Evolutionary conservation across 805 yeast genomes (phyloP).

Genomic region (Wickerhamomyces xylosicus): DNA sequence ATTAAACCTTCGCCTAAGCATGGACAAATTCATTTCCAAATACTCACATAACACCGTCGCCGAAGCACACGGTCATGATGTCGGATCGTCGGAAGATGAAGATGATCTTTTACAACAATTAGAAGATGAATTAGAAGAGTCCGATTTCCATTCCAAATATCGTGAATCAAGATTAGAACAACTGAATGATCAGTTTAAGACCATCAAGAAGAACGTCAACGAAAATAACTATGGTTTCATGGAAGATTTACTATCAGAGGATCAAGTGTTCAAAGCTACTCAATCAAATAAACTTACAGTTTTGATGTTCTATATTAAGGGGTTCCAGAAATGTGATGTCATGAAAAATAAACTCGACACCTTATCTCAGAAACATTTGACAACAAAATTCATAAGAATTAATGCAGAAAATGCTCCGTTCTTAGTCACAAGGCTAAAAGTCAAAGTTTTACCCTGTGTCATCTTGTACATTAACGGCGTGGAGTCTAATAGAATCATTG

Average conservation of each 20-base stretch:
- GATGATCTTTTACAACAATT: conserved; percentile 36
- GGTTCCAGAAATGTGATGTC: conserved; percentile 47
- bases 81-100: conserved; percentile 21
- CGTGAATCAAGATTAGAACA: conserved; percentile 58
- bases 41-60: conserved; percentile 31
- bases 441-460: conserved; percentile 66
- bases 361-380: conserved; percentile 49
- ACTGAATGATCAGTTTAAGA: conserved; percentile 32
- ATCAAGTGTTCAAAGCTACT: conserved; percentile 42
- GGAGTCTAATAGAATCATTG: conserved; percentile 52
- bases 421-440: conserved; percentile 47
- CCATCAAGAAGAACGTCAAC: conserved; percentile 21
- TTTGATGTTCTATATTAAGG: conserved; percentile 54
- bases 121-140: conserved; percentile 29
- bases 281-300: conserved; percentile 32
- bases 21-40: conserved; percentile 8
- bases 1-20: no score
- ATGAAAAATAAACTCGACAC: conserved; percentile 38
- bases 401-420: conserved; percentile 65
- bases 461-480: conserved; percentile 48
- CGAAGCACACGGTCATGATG: conserved; percentile 13
- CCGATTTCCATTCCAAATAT: conserved; percentile 33
- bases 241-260: conserved; percentile 36
- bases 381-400: conserved; percentile 41
- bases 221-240: conserved; percentile 35